phyloP scores from a whole-genome alignment of 768 basidiomycete species.

The Tephrocybe rancida region DNA sequence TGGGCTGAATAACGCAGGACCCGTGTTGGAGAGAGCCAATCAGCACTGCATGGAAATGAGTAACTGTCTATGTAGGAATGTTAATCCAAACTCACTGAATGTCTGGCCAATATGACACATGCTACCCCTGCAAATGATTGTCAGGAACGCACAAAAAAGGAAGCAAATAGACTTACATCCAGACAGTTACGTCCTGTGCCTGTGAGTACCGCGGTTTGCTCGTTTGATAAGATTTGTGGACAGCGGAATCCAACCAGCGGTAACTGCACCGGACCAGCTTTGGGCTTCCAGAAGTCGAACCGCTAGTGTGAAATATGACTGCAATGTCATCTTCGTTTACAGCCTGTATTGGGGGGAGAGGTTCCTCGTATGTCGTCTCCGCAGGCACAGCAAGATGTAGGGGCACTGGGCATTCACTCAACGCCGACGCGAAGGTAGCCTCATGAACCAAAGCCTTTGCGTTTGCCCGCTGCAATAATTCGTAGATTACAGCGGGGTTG shows the following conservation, averaged over 20 bases:
- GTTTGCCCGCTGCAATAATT: constrained; percentile 63
- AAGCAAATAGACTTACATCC: constrained; percentile 51
- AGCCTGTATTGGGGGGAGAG: constrained; percentile 35
- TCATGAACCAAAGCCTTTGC: constrained; percentile 71
- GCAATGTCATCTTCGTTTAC: constrained; percentile 44
- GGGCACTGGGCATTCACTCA: constrained; percentile 51
- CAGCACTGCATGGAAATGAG: constrained; percentile 52
- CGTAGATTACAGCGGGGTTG: constrained; percentile 69
- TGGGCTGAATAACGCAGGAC: constrained; percentile 71
- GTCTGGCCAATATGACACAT: constrained; percentile 83
- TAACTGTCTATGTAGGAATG: constrained; percentile 27
- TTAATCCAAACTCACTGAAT: constrained; percentile 55
- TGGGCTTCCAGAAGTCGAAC: constrained; percentile 83
- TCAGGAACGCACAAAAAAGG: neutral
- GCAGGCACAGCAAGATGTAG: constrained; percentile 45
- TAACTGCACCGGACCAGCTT: constrained; percentile 76
- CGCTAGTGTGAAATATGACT: constrained; percentile 82
- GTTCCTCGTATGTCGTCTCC: constrained; percentile 35
- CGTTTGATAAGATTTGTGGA: constrained; percentile 57
- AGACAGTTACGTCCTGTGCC: constrained; percentile 69
- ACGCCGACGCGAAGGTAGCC: constrained; percentile 48
- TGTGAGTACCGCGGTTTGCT: constrained; percentile 47
- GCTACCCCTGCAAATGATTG: constrained; percentile 57
- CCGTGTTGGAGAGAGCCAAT: constrained; percentile 73
- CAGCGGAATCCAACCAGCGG: constrained; percentile 63